Base-by-base conservation (phyloP, 306 rosid genomes). In the Amphicarpaea edgeworthii region DNA sequence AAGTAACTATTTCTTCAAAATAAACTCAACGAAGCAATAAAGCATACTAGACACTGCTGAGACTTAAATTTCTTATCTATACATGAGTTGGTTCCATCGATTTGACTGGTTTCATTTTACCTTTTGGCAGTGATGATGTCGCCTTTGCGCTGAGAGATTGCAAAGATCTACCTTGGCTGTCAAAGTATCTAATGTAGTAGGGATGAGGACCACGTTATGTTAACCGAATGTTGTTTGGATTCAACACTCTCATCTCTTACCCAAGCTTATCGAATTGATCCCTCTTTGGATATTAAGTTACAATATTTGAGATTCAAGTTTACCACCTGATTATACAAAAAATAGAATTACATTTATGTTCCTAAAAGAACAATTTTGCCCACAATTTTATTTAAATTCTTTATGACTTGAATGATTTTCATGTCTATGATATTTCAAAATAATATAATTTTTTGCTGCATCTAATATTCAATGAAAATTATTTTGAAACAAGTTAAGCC, bases 81-180 rank as follows among this genome's bases (percentile, higher is more conserved):
- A 30, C 3, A 43, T 61, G 58, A 53, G 37, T 16, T 74, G 28
- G 16, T 41, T 70, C 12, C 64, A 38, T 24, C 69, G 28, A 49
- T 78, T 75, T 79, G 81, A 84, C 63, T 32, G 57, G 62, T 75
- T 79, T 68, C 43, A 7, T 70, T 67, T 4, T 65, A 68, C 21
- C 74, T 67, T 65, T 68, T 84, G 79, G 70, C 91, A 87, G 91
- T 15, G 91, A 93, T 67, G 97, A 94, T 77, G 96, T 94, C 0
- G 82, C 95, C 76, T 94, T 94, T 86, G 93, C 97, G 20, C 78
- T 94, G 68, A 92, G 95, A 75, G 97, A 83, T 72, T 77, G 89
- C 84, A 85, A 92, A 83, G 97, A 92, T 70, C 62, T 86, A 30
- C 89, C 95, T 42, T 94, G 98, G 98, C 69, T 94, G 83, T 86